Percentiles rank a stretch among this genome's conserved stretches.
These are phyloP conservation scores for Hansenula sp. DNA, from an alignment of 1,139 yeast genomes.

Conservation along the genomic window DNA sequence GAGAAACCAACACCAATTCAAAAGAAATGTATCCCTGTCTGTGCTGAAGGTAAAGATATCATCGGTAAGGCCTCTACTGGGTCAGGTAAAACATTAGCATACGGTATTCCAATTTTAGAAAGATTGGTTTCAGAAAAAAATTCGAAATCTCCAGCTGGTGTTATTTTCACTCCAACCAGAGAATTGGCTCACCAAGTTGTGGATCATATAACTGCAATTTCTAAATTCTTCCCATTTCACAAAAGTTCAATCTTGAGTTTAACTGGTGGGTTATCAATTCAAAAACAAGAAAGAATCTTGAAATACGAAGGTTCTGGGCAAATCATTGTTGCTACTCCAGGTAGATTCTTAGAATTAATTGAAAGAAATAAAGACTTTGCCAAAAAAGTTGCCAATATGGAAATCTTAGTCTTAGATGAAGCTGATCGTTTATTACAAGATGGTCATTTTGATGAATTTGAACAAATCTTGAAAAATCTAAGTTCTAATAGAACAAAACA, in stretches of 20 bases:
- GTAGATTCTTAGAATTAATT: conserved; percentile 80
- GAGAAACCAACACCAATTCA: conserved; percentile 82
- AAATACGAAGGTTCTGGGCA: conserved; percentile 62
- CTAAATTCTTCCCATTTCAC: conserved; percentile 57
- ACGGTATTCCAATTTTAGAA: conserved; percentile 91
- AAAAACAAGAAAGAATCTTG: conserved; percentile 82
- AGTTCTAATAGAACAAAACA: conserved; percentile 23
- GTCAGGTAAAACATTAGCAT: conserved; percentile 95
- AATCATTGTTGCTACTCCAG: conserved; percentile 93
- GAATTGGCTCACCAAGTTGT: conserved; percentile 95
- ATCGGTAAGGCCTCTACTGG: conserved; percentile 98
- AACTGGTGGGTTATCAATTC: conserved; percentile 94
- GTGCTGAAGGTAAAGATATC: conserved; percentile 70
- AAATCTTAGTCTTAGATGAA: conserved; percentile 83
- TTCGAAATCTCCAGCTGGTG: conserved; percentile 53
- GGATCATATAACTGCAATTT: conserved; percentile 63
- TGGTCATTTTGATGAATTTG: conserved; percentile 94
- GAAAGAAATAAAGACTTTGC: conserved; percentile 57
- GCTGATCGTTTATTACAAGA: conserved; percentile 96
- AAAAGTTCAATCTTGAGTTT: conserved; percentile 64
- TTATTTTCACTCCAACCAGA: conserved; percentile 92
- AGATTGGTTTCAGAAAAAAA: conserved; percentile 37
- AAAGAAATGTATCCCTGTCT: conserved; percentile 68
- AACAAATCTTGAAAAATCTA: conserved; percentile 68
- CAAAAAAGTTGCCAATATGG: conserved; percentile 56